Percentiles rank a stretch among this genome's conserved stretches.
These are phyloP conservation scores for Trichoderma cornu-damae DNA, from an alignment of 2,329 filamentous ascomycete species.

Conservation along the genomic window DNA sequence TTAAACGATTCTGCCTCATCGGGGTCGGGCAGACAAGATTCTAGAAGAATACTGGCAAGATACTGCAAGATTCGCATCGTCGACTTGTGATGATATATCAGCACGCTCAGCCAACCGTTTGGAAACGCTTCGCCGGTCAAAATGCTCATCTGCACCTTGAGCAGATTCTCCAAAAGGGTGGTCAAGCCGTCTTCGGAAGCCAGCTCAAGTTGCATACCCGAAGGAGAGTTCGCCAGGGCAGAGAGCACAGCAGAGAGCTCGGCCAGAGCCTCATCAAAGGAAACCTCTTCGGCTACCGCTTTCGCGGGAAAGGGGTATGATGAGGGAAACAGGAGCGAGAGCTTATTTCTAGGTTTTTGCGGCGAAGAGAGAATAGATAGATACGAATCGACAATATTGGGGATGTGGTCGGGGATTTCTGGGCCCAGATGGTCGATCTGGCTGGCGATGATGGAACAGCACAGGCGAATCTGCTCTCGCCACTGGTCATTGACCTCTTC, in stretches of 20 bases:
- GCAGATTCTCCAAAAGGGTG: slow-evolving; percentile 67
- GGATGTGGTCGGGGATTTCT: slow-evolving; percentile 82
- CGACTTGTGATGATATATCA: slow-evolving; percentile 89
- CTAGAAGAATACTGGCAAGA: slow-evolving; percentile 71
- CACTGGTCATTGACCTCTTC: slow-evolving; percentile 75
- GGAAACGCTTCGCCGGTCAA: slow-evolving; percentile 87
- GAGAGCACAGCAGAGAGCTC: slow-evolving; percentile 86
- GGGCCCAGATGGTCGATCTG: slow-evolving; percentile 73
- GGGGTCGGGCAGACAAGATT: slow-evolving; percentile 77
- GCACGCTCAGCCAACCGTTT: slow-evolving; percentile 80
- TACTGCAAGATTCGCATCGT: slow-evolving; percentile 82
- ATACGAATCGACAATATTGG: slow-evolving; percentile 88
- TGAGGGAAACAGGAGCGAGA: slow-evolving; percentile 86
- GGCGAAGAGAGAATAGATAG: slow-evolving; percentile 61
- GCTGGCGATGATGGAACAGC: slow-evolving; percentile 85
- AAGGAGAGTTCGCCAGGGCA: slow-evolving; percentile 67
- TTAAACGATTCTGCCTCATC: slow-evolving; percentile 91
- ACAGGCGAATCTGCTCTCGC: slow-evolving; percentile 87
- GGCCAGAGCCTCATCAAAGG: slow-evolving; percentile 80
- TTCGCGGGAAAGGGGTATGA: slow-evolving; percentile 83
- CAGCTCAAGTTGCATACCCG: slow-evolving; percentile 68
- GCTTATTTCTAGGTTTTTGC: slow-evolving; percentile 53
- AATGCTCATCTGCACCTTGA: slow-evolving; percentile 85
- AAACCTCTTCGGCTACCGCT: slow-evolving; percentile 52
- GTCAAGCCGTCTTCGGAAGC: slow-evolving; percentile 66